phyloP scores from a whole-genome alignment of 345 rosid species.

The Microthlaspi erraticum region DNA sequence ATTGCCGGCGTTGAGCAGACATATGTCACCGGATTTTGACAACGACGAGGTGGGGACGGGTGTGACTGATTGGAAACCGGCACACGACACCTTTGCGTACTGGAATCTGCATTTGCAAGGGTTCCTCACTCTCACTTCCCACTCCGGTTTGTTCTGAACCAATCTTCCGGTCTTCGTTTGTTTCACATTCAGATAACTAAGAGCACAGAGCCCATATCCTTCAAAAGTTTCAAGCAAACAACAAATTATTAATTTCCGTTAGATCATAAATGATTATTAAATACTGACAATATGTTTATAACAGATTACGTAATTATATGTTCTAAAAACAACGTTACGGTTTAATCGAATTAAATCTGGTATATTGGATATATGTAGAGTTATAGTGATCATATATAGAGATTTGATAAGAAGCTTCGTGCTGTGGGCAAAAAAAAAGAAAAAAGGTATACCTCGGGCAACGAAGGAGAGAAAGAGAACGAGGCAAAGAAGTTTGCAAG shows the following conservation, averaged over 20 bases:
- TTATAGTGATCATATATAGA: background rate
- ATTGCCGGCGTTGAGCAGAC: conserved; percentile 26
- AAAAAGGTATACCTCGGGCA: conserved; percentile 19
- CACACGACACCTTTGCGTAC: conserved; percentile 5
- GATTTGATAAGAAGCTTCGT: too few species aligned
- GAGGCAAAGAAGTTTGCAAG: conserved; percentile 21
- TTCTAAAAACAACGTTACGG: background rate
- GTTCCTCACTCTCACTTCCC: conserved; percentile 40
- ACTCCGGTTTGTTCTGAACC: conserved; percentile 32
- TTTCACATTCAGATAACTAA: background rate
- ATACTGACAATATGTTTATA: too few species aligned
- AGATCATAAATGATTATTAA: too few species aligned
- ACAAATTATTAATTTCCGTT: conserved; percentile 3
- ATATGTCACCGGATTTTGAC: conserved; percentile 8
- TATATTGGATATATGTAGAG: background rate
- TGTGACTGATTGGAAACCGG: conserved; percentile 29
- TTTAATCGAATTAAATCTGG: background rate
- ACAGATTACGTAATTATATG: too few species aligned
- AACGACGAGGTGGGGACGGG: background rate
- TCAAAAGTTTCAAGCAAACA: background rate
- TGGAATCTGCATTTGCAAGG: conserved; percentile 23
- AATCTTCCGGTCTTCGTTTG: conserved; percentile 34
- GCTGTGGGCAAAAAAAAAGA: too few species aligned
- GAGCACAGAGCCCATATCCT: conserved; percentile 32
- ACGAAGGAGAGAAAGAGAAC: conserved; percentile 24